phyloP scores from a whole-genome alignment of 2,329 filamentous ascomycete genomes.

The Phyllosticta capitalensis region DNA sequence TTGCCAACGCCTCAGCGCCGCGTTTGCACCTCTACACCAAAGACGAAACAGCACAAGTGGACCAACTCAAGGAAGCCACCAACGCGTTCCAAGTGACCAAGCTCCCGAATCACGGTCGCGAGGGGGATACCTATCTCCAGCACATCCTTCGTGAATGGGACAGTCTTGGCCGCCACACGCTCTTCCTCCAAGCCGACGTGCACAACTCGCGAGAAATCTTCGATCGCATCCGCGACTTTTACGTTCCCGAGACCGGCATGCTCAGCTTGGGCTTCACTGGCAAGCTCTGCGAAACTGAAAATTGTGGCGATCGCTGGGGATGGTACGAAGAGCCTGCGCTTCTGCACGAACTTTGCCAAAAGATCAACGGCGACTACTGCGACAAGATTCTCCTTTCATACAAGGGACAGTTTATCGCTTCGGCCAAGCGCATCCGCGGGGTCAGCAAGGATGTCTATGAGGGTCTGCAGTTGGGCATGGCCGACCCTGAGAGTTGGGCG shows the following conservation, averaged over 20 bases:
- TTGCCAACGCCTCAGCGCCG: constrained; percentile 14
- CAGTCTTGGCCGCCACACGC: constrained; percentile 15
- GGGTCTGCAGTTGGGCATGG: constrained; percentile 18
- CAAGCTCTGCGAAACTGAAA: constrained; percentile 27
- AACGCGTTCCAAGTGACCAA: constrained; percentile 22
- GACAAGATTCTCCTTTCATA: constrained; percentile 32
- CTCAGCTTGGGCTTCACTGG: constrained; percentile 34
- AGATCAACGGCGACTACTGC: constrained; percentile 18
- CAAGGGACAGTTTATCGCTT: constrained; percentile 40
- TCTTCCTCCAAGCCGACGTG: constrained; percentile 25
- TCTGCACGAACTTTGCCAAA: constrained; percentile 25
- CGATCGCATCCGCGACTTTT: constrained; percentile 31
- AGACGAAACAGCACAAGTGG: constrained; percentile 9
- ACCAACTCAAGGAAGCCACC: constrained; percentile 16
- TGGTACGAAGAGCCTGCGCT: constrained; percentile 32
- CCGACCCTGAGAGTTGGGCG: constrained; percentile 21
- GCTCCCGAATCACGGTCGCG: constrained; percentile 18
- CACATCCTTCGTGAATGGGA: constrained; percentile 18
- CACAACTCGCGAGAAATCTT: constrained; percentile 31
- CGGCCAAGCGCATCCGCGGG: constrained; percentile 33
- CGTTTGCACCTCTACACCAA: constrained; percentile 26
- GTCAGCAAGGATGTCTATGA: constrained; percentile 27
- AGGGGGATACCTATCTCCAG: constrained; percentile 19
- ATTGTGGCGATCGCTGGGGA: constrained; percentile 32
- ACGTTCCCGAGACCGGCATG: constrained; percentile 34